Evolutionary conservation across 1,139 yeast genomes (phyloP).

Genomic region (Arxiozyma slooffiae): DNA sequence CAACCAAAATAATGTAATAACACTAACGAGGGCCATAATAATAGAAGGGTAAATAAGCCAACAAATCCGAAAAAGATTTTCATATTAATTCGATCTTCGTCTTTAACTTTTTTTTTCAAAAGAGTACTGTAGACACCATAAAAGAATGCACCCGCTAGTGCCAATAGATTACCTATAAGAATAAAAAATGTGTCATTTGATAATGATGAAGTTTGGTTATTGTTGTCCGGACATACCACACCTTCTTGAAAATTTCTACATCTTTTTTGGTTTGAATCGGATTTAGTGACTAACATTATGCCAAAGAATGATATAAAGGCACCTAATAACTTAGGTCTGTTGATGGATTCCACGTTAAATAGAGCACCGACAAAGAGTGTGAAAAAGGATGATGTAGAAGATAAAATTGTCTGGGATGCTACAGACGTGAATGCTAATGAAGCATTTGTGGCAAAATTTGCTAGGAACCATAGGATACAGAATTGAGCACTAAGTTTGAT

Average conservation of each 20-base stretch:
- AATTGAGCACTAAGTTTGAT: conserved; percentile 64
- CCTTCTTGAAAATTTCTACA: background rate
- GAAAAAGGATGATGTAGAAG: conserved; percentile 88
- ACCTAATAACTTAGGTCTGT: conserved; percentile 55
- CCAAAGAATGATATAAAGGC: conserved; percentile 67
- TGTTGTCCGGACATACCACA: background rate
- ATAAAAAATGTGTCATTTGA: conserved; percentile 35
- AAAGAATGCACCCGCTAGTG: conserved; percentile 71
- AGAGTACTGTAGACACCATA: conserved; percentile 90
- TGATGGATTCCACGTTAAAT: conserved; percentile 61
- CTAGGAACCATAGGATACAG: conserved; percentile 78
- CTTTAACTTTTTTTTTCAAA: conserved; percentile 59
- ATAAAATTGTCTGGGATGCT: conserved; percentile 83
- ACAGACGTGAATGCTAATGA: conserved; percentile 82
- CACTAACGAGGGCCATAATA: conserved; percentile 77
- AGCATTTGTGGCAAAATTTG: conserved; percentile 82
- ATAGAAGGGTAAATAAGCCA: conserved; percentile 65
- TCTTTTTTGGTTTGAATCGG: conserved; percentile 33
- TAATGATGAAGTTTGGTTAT: conserved; percentile 3
- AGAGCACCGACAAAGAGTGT: conserved; percentile 75
- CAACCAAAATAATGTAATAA: conserved; percentile 51
- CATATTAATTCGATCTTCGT: conserved; percentile 70
- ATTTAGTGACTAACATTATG: conserved; percentile 63
- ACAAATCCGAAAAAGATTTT: conserved; percentile 89
- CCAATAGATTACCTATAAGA: conserved; percentile 67